Conservation (phyloP, 108 stramenopile species). For the Craspedostauros australis region DNA sequence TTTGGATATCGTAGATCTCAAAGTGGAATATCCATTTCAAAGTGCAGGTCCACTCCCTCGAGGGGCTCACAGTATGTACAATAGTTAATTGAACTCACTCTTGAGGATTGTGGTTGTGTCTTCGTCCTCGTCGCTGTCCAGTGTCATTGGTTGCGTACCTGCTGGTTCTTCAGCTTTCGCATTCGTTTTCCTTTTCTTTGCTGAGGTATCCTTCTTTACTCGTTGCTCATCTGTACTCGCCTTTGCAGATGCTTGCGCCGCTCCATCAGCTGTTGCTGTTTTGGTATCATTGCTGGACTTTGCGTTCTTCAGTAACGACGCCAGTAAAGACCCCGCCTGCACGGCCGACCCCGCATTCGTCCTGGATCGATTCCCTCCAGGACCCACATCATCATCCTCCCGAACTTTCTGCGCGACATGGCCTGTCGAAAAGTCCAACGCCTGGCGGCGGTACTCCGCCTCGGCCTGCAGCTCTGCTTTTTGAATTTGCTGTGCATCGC, state of each 20-base stretch:
- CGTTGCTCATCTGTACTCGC: slow-evolving; percentile 1
- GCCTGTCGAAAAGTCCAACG: slow-evolving; percentile 68
- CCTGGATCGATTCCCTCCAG: background rate
- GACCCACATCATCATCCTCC: slow-evolving; percentile 49
- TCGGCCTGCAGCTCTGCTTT: slow-evolving; percentile 40
- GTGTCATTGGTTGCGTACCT: background rate
- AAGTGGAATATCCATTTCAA: too few relatives aligned
- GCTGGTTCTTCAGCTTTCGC: background rate
- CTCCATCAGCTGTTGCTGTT: background rate
- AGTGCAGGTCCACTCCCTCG: too few relatives aligned
- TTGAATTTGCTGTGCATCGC: slow-evolving; percentile 9
- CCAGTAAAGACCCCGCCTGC: slow-evolving; percentile 41
- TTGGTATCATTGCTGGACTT: background rate
- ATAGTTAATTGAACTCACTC: slow-evolving; percentile 68
- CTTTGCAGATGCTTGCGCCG: background rate
- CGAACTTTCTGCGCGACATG: slow-evolving; percentile 67
- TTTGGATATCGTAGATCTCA: too few relatives aligned
- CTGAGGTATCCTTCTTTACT: slow-evolving; percentile 1
- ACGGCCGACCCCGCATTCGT: slow-evolving; percentile 6
- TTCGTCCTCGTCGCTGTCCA: slow-evolving; percentile 67
- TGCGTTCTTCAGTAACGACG: slow-evolving; percentile 52
- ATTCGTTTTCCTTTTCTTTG: slow-evolving; percentile 20
- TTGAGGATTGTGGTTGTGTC: slow-evolving; percentile 47
- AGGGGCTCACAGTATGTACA: too few relatives aligned
- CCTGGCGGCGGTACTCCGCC: slow-evolving; percentile 58